These are phyloP conservation scores for Boletus tomentosulus DNA, from an alignment of 768 basidiomycete genomes.

Conservation along the genomic window DNA sequence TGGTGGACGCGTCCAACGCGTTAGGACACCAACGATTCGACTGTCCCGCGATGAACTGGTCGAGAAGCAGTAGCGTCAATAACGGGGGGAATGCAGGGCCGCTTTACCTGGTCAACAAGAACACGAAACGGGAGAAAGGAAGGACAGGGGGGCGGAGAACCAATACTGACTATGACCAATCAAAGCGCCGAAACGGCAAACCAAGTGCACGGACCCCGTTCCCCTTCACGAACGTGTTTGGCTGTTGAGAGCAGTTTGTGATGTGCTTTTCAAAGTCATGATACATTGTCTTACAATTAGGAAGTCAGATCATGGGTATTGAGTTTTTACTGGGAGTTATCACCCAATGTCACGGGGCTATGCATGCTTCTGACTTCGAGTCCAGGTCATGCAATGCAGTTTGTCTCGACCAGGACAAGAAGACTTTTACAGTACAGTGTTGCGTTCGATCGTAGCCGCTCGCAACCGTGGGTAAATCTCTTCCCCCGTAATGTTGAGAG, in stretches of 20 bases:
- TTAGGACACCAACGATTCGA: neutral
- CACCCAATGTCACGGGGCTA: too few relatives aligned
- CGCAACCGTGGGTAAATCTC: too few relatives aligned
- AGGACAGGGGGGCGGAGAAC: neutral
- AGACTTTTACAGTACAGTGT: too few relatives aligned
- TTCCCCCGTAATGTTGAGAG: too few relatives aligned
- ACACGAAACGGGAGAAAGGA: neutral
- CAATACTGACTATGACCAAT: neutral
- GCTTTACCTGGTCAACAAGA: neutral
- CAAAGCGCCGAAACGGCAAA: neutral
- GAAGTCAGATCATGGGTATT: too few relatives aligned
- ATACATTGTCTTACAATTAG: too few relatives aligned
- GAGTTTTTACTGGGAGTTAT: too few relatives aligned
- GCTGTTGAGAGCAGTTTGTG: neutral
- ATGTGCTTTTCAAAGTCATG: neutral
- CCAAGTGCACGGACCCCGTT: neutral
- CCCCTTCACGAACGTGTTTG: neutral
- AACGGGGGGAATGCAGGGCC: neutral
- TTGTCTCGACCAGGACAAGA: too few relatives aligned
- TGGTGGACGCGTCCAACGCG: too few relatives aligned
- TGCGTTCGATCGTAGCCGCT: too few relatives aligned
- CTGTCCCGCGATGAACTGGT: neutral
- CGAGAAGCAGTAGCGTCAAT: neutral
- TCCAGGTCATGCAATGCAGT: too few relatives aligned
- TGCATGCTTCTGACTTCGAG: too few relatives aligned